phyloP scores from a whole-genome alignment of 1,139 yeast genomes.

The Candida sanyaensis region DNA sequence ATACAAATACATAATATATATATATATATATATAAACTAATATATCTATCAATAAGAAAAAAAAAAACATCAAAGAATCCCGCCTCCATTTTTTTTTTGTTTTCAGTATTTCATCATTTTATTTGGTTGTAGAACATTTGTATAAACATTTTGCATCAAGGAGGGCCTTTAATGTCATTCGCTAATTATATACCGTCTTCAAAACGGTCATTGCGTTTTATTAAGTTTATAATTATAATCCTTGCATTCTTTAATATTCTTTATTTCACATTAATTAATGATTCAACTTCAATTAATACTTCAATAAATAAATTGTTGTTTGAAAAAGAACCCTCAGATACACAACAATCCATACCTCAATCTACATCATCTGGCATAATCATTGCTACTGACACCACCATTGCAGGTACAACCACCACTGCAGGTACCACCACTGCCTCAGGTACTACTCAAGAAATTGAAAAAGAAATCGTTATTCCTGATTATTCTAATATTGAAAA shows the following conservation, averaged over 20 bases:
- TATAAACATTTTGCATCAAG: no score
- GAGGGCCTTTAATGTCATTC: not conserved
- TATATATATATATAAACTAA: no score
- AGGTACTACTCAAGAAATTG: not conserved
- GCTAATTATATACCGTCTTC: not conserved
- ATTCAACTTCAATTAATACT: not conserved
- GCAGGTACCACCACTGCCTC: not conserved
- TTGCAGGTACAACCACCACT: no score
- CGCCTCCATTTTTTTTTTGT: no score
- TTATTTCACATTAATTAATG: not conserved
- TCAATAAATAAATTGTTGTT: not conserved
- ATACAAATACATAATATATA: no score
- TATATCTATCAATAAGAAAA: no score
- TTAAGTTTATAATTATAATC: not conserved
- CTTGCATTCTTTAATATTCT: not conserved
- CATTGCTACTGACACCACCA: no score
- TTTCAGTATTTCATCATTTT: no score
- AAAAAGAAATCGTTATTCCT: not conserved
- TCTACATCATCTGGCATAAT: no score
- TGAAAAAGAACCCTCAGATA: not conserved
- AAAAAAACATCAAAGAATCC: no score
- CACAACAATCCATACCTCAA: no score
- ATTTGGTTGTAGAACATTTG: no score
- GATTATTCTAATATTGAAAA: constrained; percentile 16
- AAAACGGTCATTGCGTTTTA: not conserved